Conservation (phyloP, 768 basidiomycete genomes). For the Glaciozyma antarctica region DNA sequence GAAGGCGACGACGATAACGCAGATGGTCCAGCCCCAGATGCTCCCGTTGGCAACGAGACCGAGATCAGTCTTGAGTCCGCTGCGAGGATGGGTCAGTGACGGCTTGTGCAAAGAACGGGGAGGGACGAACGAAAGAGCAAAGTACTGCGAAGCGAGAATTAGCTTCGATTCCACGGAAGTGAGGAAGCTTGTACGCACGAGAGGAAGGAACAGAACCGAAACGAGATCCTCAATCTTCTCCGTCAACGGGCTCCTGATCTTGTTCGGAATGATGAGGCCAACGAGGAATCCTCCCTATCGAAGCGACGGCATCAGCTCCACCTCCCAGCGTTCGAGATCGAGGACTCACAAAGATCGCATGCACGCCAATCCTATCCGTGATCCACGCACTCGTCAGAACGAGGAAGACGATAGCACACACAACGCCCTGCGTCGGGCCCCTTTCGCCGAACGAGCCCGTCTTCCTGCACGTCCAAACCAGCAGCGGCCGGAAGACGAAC, state of each 20-base stretch:
- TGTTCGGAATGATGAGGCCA: slow-evolving; percentile 72
- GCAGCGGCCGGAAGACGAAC: slow-evolving; percentile 37
- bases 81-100: neutral
- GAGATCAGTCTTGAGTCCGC: slow-evolving; percentile 68
- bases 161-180: neutral
- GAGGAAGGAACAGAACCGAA: slow-evolving; percentile 33
- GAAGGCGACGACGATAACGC: slow-evolving; percentile 67
- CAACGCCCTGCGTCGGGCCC: slow-evolving; percentile 51
- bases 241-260: slow-evolving; percentile 61
- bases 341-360: slow-evolving; percentile 47
- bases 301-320: neutral
- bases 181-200: slow-evolving; percentile 2
- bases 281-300: slow-evolving; percentile 56
- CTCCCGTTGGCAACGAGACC: slow-evolving; percentile 64
- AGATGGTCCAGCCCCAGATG: slow-evolving; percentile 66
- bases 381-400: slow-evolving; percentile 68
- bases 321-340: neutral
- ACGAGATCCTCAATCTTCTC: slow-evolving; percentile 78
- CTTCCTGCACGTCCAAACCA: slow-evolving; percentile 55
- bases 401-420: slow-evolving; percentile 57
- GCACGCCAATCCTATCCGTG: slow-evolving; percentile 78
- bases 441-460: slow-evolving; percentile 66
- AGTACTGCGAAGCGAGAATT: slow-evolving; percentile 48
- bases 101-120: neutral
- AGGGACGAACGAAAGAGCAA: slow-evolving; percentile 59